A percentile compares a stretch with the other conserved stretches of the same genome.
These are phyloP conservation scores for Bocquillonia castaneifolia DNA, from an alignment of 441 rosid genomes.

Conservation along the genomic window DNA sequence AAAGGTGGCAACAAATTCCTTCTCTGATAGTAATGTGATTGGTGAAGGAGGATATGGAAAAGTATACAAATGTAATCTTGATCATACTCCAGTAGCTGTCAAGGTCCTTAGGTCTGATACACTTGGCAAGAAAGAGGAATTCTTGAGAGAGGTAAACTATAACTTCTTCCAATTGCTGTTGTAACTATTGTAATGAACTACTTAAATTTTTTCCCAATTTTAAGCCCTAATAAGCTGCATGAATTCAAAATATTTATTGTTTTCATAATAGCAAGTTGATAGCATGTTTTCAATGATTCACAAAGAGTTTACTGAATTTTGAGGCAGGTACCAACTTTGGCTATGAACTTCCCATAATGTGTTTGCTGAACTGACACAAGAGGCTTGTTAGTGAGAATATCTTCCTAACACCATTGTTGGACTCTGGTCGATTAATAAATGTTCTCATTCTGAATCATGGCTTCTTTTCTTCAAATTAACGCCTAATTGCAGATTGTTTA, in stretches of 20 bases:
- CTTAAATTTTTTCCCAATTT: background rate
- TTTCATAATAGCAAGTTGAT: background rate
- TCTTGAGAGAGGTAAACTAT: conserved; percentile 67
- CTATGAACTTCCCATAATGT: conserved; percentile 1
- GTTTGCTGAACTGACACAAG: background rate
- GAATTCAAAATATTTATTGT: background rate
- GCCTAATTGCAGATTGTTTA: background rate
- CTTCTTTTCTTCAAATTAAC: background rate
- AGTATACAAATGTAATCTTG: conserved; percentile 75
- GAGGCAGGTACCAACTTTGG: background rate
- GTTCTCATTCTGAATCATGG: background rate
- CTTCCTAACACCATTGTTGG: background rate
- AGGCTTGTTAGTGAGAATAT: conserved; percentile 1
- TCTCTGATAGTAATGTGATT: conserved; percentile 55
- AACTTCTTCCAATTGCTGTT: background rate
- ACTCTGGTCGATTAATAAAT: no score
- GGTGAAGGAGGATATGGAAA: conserved; percentile 86
- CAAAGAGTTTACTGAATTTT: background rate
- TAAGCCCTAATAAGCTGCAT: background rate
- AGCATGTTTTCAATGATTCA: conserved; percentile 5
- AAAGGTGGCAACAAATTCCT: conserved; percentile 54
- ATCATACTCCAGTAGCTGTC: conserved; percentile 79
- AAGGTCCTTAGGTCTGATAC: conserved; percentile 64
- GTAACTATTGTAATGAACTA: background rate
- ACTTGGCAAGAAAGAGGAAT: conserved; percentile 57